Evolutionary conservation across 2,329 filamentous ascomycete species (phyloP), one percentile per base, ranked within the genome.

Genomic region (Fusarium decemcellulare): DNA sequence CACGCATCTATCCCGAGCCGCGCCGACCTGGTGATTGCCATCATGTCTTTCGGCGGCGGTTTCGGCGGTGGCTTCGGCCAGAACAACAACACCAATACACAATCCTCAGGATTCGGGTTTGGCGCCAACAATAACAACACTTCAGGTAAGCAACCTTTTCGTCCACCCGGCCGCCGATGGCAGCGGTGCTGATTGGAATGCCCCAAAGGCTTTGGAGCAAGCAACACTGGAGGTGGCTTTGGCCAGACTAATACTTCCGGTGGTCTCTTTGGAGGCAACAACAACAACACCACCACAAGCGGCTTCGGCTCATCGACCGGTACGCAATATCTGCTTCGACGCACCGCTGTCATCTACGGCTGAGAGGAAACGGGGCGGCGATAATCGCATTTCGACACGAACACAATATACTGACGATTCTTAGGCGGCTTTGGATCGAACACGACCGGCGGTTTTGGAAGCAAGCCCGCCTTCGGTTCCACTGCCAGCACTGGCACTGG

Each of bases 41-140:
- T 69, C 76, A 90, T 90, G 87, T 87, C 87, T 75, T 87, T 88
- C 73, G 83, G 84, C 73, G 81, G 83, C 69, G 83, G 84, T 54
- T 72, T 77, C 63, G 69, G 68, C 63, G 69, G 68, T 29, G 71
- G 88, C 83, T 91, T 91, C 80, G 88, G 88, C 81, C 84, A 86
- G 75, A 86, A 85, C 68, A 89, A 70, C 66, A 83, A 75, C 67
- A 81, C 73, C 71, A 80, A 76, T 69, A 81, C 80, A 52, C 80
- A 84, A 76, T 71, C 79, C 74, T 72, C 79, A 23, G 73, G 81
- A 23, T 92, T 92, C 72, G 88, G 88, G 46, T 91, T 88, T 63
- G 86, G 86, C 40, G 55, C 80, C 59, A 81, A 76, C 54, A 74
- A 67, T 65, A 83, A 76, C 71, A 79, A 75, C 68, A 80, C 77